These are phyloP conservation scores for Cryphonectria parasitica DNA, from an alignment of 2,329 filamentous ascomycete genomes.

Conservation along the genomic window DNA sequence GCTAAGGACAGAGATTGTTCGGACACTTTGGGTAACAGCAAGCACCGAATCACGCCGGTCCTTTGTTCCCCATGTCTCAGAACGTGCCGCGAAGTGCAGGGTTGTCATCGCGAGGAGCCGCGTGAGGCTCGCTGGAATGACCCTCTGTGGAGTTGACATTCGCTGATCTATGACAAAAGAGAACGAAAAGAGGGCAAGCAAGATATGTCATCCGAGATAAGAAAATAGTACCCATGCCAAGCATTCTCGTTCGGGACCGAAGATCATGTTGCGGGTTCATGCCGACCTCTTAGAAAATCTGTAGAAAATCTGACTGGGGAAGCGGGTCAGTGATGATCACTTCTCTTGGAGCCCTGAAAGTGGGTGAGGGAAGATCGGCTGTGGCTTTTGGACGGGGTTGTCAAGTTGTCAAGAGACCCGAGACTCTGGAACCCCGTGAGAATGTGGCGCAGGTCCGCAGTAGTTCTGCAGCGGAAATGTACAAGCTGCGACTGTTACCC, in stretches of 20 bases:
- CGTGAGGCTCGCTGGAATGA: neutral
- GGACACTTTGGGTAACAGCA: neutral
- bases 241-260: neutral
- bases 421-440: neutral
- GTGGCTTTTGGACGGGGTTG: neutral
- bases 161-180: too few species aligned
- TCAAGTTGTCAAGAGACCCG: neutral
- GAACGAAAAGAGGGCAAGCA: too few species aligned
- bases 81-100: neutral
- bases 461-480: neutral
- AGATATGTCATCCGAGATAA: neutral
- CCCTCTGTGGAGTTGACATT: neutral
- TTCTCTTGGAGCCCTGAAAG: neutral
- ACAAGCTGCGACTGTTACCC: neutral
- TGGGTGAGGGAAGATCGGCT: neutral
- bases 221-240: neutral
- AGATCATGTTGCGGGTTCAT: neutral
- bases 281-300: neutral
- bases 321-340: neutral
- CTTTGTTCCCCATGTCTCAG: slow-evolving; percentile 1
- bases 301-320: neutral
- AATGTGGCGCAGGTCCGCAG: neutral
- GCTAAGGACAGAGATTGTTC: neutral
- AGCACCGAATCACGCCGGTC: neutral
- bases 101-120: neutral